phyloP scores from a whole-genome alignment of 192 early-diverging fungal species.

The Coemansia sp. region DNA sequence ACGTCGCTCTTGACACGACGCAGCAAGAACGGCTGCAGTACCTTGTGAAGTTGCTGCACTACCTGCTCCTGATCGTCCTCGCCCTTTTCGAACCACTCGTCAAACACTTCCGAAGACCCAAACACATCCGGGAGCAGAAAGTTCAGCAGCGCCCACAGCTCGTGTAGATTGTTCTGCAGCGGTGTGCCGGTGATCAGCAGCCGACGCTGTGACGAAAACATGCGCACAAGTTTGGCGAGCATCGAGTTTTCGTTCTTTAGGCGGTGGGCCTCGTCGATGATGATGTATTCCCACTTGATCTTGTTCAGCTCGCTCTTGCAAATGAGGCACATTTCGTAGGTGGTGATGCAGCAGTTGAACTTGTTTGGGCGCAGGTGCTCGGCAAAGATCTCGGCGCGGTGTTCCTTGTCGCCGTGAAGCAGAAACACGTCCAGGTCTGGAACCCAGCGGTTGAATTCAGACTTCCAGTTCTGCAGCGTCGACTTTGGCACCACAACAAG shows the following conservation, averaged over 20 bases:
- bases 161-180: slow-evolving; percentile 95
- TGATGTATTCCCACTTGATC: slow-evolving; percentile 69
- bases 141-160: slow-evolving; percentile 98
- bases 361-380: slow-evolving; percentile 54
- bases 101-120: slow-evolving; percentile 88
- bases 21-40: slow-evolving; percentile 72
- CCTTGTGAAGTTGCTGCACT: slow-evolving; percentile 65
- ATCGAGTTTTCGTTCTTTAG: slow-evolving; percentile 93
- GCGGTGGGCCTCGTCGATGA: slow-evolving; percentile 79
- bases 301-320: slow-evolving; percentile 84
- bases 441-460: slow-evolving; percentile 88
- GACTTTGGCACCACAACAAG: slow-evolving; percentile 96
- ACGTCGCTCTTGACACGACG: slow-evolving; percentile 91
- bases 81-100: slow-evolving; percentile 79
- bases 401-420: slow-evolving; percentile 86
- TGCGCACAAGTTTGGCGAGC: slow-evolving; percentile 90
- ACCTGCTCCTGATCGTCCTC: slow-evolving; percentile 57
- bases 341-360: slow-evolving; percentile 94
- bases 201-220: slow-evolving; percentile 81
- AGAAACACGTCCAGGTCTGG: slow-evolving; percentile 84
- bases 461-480: slow-evolving; percentile 94
- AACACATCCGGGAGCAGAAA: slow-evolving; percentile 97
- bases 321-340: slow-evolving; percentile 92
- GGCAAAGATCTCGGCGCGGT: slow-evolving; percentile 61
- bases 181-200: slow-evolving; percentile 94